Evolutionary conservation across 2,329 filamentous ascomycete genomes (phyloP).

Genomic region (Pseudocercospora fijiensis): DNA sequence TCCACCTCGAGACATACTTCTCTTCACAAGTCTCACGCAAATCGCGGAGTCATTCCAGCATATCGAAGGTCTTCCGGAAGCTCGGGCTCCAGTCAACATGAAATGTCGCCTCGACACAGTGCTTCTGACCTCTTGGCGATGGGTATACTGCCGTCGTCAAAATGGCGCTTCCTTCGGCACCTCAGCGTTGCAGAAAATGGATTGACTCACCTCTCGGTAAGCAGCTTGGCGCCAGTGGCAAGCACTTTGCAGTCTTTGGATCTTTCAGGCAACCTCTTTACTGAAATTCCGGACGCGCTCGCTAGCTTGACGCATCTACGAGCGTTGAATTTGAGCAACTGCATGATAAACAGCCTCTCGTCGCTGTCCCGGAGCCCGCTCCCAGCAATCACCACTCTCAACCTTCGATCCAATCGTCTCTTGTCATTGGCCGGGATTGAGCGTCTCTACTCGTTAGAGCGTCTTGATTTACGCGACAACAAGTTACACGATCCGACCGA

Average conservation of each 20-base stretch:
- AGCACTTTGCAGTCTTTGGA: slow-evolving; percentile 90
- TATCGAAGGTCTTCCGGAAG: slow-evolving; percentile 86
- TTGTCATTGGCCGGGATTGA: slow-evolving; percentile 87
- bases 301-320: slow-evolving; percentile 82
- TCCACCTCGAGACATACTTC: slow-evolving; percentile 71
- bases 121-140: slow-evolving; percentile 72
- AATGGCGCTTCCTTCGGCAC: slow-evolving; percentile 94
- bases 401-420: slow-evolving; percentile 84
- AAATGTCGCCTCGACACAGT: slow-evolving; percentile 61
- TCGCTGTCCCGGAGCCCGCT: slow-evolving; percentile 82
- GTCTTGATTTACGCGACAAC: slow-evolving; percentile 89
- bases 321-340: slow-evolving; percentile 89
- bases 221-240: slow-evolving; percentile 76
- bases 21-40: slow-evolving; percentile 55
- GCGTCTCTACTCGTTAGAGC: slow-evolving; percentile 80
- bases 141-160: slow-evolving; percentile 73
- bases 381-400: slow-evolving; percentile 89
- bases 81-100: slow-evolving; percentile 73
- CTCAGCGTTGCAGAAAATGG: slow-evolving; percentile 90
- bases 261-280: slow-evolving; percentile 87
- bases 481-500: slow-evolving; percentile 86
- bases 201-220: slow-evolving; percentile 72
- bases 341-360: slow-evolving; percentile 94
- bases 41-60: slow-evolving; percentile 67
- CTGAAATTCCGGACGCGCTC: slow-evolving; percentile 89